phyloP scores from a whole-genome alignment of 768 basidiomycete genomes.

The Termitomyces sp. region DNA sequence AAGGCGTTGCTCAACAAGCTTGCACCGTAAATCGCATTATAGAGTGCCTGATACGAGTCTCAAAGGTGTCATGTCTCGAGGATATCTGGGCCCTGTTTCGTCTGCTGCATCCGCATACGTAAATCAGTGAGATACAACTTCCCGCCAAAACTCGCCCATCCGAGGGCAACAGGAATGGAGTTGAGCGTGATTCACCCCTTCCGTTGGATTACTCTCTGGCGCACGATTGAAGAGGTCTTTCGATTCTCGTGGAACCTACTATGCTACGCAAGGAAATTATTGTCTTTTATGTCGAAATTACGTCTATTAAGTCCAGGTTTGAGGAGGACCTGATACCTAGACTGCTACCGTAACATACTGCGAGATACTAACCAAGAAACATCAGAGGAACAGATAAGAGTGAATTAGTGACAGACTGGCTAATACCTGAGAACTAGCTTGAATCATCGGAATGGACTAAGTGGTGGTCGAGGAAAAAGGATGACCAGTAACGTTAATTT shows the following conservation, averaged over 20 bases:
- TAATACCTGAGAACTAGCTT: not conserved
- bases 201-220: not conserved
- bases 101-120: not conserved
- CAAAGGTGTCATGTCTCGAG: no score
- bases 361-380: not conserved
- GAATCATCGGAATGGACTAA: not conserved
- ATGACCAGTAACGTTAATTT: not conserved
- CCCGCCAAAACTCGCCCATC: not conserved
- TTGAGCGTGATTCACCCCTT: not conserved
- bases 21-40: no score
- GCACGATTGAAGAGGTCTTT: not conserved
- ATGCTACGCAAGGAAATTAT: no score
- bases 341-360: not conserved
- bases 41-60: not conserved
- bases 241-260: constrained; percentile 16
- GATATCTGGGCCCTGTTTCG: not conserved
- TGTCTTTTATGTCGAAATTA: no score
- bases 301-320: no score
- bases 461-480: no score
- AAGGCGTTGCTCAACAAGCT: no score
- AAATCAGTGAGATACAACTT: not conserved
- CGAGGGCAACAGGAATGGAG: not conserved
- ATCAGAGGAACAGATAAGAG: not conserved
- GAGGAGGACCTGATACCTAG: not conserved
- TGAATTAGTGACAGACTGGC: not conserved